phyloP scores from a whole-genome alignment of 352 stramenopile species.

The Nothophytophthora sp. region DNA sequence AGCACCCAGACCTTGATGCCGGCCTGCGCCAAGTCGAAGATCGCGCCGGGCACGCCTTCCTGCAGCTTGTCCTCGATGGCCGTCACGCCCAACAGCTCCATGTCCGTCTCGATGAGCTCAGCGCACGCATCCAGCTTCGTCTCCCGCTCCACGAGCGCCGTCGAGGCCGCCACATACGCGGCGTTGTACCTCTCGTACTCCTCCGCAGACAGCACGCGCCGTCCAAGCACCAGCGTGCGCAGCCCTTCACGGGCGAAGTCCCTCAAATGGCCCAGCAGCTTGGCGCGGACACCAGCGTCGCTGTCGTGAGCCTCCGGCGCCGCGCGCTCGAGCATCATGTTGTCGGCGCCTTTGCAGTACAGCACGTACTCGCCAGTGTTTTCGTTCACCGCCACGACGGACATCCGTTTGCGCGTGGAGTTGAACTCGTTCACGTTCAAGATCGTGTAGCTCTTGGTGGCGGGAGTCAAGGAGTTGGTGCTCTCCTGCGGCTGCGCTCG shows the following conservation, averaged over 20 bases:
- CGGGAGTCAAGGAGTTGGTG: too few relatives aligned
- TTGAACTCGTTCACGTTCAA: too few relatives aligned
- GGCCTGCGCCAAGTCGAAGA: slow-evolving; percentile 82
- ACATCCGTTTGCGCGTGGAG: too few relatives aligned
- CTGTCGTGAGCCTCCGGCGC: too few relatives aligned
- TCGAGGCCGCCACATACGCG: slow-evolving; percentile 62
- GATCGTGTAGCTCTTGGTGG: too few relatives aligned
- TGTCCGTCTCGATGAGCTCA: slow-evolving; percentile 59
- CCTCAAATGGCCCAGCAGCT: too few relatives aligned
- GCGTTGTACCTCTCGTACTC: slow-evolving; percentile 71
- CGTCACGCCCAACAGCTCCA: slow-evolving; percentile 89
- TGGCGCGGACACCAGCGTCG: too few relatives aligned
- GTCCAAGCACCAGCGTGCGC: slow-evolving; percentile 77
- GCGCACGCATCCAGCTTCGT: slow-evolving; percentile 53
- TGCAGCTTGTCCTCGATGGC: slow-evolving; percentile 96
- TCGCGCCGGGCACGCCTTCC: slow-evolving; percentile 85
- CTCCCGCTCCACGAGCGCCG: slow-evolving; percentile 58
- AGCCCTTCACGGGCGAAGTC: slow-evolving; percentile 83
- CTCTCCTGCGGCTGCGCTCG: too few relatives aligned
- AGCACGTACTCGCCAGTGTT: too few relatives aligned
- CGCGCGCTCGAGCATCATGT: too few relatives aligned
- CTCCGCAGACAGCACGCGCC: slow-evolving; percentile 50
- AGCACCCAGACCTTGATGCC: slow-evolving; percentile 97
- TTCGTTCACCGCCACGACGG: too few relatives aligned
- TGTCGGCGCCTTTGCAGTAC: too few relatives aligned